A percentile compares a stretch with the other conserved stretches of the same genome.
phyloP scores from a whole-genome alignment of 305 asterid species.

The Fraxinus angustifolia region DNA sequence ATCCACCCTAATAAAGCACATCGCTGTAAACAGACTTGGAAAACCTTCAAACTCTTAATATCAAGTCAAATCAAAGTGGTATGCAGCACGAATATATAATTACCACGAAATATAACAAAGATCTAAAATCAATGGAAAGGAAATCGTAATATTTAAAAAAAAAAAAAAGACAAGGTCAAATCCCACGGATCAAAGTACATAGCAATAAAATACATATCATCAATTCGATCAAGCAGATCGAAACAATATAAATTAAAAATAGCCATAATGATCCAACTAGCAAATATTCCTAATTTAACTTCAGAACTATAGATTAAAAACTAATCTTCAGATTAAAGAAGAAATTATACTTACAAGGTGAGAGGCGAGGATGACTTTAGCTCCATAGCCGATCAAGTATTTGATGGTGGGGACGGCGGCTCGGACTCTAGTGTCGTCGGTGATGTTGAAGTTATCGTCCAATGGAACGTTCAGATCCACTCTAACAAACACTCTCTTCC shows the following conservation, averaged over 20 bases:
- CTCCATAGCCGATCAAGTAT: constrained; percentile 34
- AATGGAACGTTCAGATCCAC: constrained; percentile 42
- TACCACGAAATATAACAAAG: neutral
- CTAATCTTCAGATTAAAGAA: neutral
- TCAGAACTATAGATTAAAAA: neutral
- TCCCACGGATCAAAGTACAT: neutral
- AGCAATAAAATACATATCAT: neutral
- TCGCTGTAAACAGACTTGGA: neutral
- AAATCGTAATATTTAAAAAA: neutral
- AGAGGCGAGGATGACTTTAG: constrained; percentile 37
- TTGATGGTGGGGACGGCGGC: constrained; percentile 42
- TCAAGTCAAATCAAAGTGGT: neutral
- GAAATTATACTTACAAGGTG: constrained; percentile 28
- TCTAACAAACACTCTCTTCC: constrained; percentile 36
- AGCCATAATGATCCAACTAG: neutral
- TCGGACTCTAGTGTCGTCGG: constrained; percentile 40
- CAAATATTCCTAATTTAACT: neutral
- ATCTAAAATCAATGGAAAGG: neutral
- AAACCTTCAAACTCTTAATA: neutral
- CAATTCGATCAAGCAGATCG: neutral
- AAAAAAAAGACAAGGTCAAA: neutral
- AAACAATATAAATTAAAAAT: neutral
- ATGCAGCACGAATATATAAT: neutral
- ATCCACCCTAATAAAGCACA: neutral
- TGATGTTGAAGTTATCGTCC: constrained; percentile 34